phyloP scores from a whole-genome alignment of 139 green algal species.

The Volvox reticuliferus region DNA sequence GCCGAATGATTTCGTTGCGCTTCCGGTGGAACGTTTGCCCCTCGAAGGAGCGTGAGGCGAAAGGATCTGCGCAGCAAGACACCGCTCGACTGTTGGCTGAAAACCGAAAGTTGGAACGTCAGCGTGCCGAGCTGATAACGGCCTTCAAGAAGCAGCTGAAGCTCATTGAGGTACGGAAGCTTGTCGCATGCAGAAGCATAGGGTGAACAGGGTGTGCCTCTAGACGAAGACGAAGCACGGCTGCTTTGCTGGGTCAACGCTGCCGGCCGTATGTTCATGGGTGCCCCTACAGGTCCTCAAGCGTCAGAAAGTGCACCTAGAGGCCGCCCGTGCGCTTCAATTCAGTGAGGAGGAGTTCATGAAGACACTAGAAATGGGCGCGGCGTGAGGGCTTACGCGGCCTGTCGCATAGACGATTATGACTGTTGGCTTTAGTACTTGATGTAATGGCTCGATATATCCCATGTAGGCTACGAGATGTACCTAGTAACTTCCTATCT shows the following conservation, averaged over 20 bases:
- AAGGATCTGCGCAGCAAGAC: constrained; percentile 69
- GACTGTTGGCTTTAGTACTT: too few relatives aligned
- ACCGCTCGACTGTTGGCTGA: constrained; percentile 68
- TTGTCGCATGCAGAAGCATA: too few relatives aligned
- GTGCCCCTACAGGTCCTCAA: constrained; percentile 72
- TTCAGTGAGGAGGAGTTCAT: constrained; percentile 89
- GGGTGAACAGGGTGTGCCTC: too few relatives aligned
- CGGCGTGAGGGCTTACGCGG: background rate
- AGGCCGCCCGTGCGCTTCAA: constrained; percentile 79
- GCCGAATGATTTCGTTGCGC: background rate
- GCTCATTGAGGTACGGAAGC: constrained; percentile 81
- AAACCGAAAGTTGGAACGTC: constrained; percentile 79
- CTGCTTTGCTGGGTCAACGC: too few relatives aligned
- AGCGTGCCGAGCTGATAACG: constrained; percentile 79
- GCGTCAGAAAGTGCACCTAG: constrained; percentile 84
- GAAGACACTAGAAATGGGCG: constrained; percentile 67
- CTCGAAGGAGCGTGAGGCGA: constrained; percentile 65
- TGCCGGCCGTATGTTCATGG: background rate
- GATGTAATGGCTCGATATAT: too few relatives aligned
- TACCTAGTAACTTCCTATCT: too few relatives aligned
- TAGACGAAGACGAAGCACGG: too few relatives aligned
- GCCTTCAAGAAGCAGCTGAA: constrained; percentile 90
- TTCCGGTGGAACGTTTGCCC: background rate
- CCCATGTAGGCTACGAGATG: too few relatives aligned
- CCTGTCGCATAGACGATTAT: too few relatives aligned